Evolutionary conservation across 1,284 basidiomycete species (phyloP), one percentile per base, ranked within the genome.

Genomic region (Leccinum angustisporum): DNA sequence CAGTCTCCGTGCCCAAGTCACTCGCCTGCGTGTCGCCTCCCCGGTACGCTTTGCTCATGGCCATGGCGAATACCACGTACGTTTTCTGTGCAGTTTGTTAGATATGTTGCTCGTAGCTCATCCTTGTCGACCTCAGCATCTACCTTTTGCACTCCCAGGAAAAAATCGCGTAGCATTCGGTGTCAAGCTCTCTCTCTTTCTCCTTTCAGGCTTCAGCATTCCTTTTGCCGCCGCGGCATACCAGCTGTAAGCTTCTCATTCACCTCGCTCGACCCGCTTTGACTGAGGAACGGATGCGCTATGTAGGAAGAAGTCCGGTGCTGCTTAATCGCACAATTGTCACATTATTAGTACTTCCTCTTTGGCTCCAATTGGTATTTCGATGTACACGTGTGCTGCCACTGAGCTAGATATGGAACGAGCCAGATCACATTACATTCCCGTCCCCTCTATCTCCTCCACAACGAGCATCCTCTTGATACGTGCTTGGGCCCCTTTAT

Each of bases 131-230:
- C 43, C 56, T 6, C 67, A 91, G 88, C 86, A 88, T 74, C 79
- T 91, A 40, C 90, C 91, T 18, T 92, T 92, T 78, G 76, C 80
- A 58, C 83, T 78, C 64, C 83, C 84, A 33, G 79, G 81, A 57
- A 85, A 82, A 71, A 90, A 84, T 74, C 71, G 68, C 25, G 62
- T 63, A 34, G 65, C 75, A 4, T 91, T 90, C 67, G 90, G 78
- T 14, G 52, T 78, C 63, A 92, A 91, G 76, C 68, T 90, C 50
- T 68, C 75, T 27, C 63, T 77, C 13, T 90, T 83, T 75, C 78
- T 91, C 60, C 50, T 75, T 14, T 60, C 76, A 18, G 90, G 90
- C 21, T 90, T 91, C 72, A 73, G 80, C 61, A 81, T 91, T 64
- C 90, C 90, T 34, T 86, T 91, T 73, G 65, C 82, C 61, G 89